Evolutionary conservation across 225 moss, liverwort and hornwort species (phyloP).

Genomic region (Bryum argenteum): DNA sequence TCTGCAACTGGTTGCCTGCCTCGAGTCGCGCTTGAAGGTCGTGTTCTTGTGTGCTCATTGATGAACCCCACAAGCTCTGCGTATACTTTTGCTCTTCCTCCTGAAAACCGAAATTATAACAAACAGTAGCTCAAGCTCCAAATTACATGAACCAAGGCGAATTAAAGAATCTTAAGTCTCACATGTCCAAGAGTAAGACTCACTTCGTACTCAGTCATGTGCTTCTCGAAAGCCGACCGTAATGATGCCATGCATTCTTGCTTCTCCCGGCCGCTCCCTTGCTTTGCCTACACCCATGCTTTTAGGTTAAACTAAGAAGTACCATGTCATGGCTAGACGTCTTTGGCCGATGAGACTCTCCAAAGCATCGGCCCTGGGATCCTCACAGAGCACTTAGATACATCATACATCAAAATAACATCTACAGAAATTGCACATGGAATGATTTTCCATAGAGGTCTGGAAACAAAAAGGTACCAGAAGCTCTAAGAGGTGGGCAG

Average conservation of each 20-base stretch:
- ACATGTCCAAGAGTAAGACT: constrained; percentile 9
- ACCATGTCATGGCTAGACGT: too few relatives aligned
- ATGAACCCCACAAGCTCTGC: constrained; percentile 41
- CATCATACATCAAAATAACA: too few relatives aligned
- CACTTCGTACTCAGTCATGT: constrained; percentile 49
- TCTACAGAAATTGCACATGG: too few relatives aligned
- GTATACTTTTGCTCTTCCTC: constrained; percentile 45
- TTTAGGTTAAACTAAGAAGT: too few relatives aligned
- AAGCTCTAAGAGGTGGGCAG: constrained; percentile 42
- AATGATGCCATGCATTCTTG: constrained; percentile 48
- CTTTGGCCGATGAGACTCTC: too few relatives aligned
- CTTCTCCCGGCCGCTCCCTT: constrained; percentile 43
- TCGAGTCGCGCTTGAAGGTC: constrained; percentile 47
- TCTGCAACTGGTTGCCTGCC: constrained; percentile 47
- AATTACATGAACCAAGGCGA: not conserved
- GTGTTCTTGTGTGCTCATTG: constrained; percentile 47
- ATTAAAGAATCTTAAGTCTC: not conserved
- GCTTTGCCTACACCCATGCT: constrained; percentile 33
- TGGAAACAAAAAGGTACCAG: constrained; percentile 31
- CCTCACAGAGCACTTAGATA: too few relatives aligned
- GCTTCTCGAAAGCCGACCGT: constrained; percentile 47
- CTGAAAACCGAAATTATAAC: constrained; percentile 26
- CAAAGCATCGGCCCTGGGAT: too few relatives aligned
- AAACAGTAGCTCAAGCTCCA: constrained; percentile 6
- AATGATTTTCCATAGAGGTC: not conserved